A percentile compares a stretch with the other conserved stretches of the same genome.
These are phyloP conservation scores for Jaltomata sinuosa DNA, from an alignment of 257 asterid genomes.

Conservation along the genomic window DNA sequence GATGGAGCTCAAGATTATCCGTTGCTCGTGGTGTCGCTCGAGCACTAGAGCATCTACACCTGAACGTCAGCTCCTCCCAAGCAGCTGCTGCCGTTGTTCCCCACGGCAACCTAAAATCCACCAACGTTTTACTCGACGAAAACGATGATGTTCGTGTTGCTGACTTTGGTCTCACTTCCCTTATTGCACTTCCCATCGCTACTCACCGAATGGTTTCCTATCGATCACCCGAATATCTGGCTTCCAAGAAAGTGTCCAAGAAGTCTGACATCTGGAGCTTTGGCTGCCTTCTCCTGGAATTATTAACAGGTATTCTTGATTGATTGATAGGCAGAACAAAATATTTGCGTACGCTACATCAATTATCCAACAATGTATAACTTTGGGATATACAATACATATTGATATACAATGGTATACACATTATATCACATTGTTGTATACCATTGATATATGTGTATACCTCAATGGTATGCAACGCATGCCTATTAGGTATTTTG, in stretches of 20 bases:
- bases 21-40: conserved; percentile 50
- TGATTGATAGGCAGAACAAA: neutral
- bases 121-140: conserved; percentile 57
- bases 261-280: conserved; percentile 81
- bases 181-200: conserved; percentile 41
- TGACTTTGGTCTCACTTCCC: conserved; percentile 56
- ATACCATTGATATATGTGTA: neutral
- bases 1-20: conserved; percentile 56
- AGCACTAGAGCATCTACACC: conserved; percentile 57
- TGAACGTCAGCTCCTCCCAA: conserved; percentile 18
- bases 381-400: neutral
- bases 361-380: neutral
- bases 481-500: too few species aligned
- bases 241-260: conserved; percentile 31
- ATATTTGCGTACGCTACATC: neutral
- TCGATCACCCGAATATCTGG: conserved; percentile 58
- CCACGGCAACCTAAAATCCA: conserved; percentile 63
- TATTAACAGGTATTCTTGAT: conserved; percentile 28
- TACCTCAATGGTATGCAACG: neutral
- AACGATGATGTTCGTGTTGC: conserved; percentile 33
- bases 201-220: conserved; percentile 50
- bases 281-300: conserved; percentile 62
- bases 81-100: conserved; percentile 24
- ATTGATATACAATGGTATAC: neutral
- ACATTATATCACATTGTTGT: neutral